phyloP scores from a whole-genome alignment of 1,284 basidiomycete genomes.

The Fomitopsis schrenkii region DNA sequence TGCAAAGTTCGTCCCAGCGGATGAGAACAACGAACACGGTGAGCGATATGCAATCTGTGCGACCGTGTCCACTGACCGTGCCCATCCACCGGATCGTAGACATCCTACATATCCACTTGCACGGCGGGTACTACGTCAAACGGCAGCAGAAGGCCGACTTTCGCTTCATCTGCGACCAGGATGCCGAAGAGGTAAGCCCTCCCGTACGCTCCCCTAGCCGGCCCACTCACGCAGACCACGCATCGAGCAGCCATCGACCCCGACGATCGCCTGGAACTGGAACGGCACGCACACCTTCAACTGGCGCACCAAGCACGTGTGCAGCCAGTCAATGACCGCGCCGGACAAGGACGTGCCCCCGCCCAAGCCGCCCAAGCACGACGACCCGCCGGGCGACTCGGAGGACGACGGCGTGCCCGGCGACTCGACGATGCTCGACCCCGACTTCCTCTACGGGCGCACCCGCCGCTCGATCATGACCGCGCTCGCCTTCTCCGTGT shows the following conservation, averaged over 20 bases:
- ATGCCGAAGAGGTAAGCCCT: conserved; percentile 25
- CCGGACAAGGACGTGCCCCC: not conserved
- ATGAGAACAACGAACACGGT: conserved; percentile 17
- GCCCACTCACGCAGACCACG: not conserved
- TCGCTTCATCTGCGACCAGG: conserved; percentile 35
- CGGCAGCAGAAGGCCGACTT: conserved; percentile 36
- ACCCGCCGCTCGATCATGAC: conserved; percentile 12
- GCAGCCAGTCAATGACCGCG: conserved; percentile 12
- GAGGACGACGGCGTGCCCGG: conserved; percentile 9
- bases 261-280: conserved; percentile 26
- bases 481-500: conserved; percentile 14
- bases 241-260: conserved; percentile 23
- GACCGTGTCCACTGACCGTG: not conserved
- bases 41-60: not conserved
- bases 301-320: conserved; percentile 33
- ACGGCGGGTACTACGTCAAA: conserved; percentile 37
- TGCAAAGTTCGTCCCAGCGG: conserved; percentile 15
- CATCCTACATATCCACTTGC: conserved; percentile 34
- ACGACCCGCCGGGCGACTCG: conserved; percentile 13
- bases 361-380: conserved; percentile 5
- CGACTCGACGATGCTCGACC: conserved; percentile 18
- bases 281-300: conserved; percentile 30
- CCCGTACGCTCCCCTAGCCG: not conserved
- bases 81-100: conserved; percentile 12
- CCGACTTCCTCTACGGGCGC: conserved; percentile 8